These are phyloP conservation scores for Cutaneotrichosporon cavernicola DNA, from an alignment of 1,284 basidiomycete genomes.

Conservation along the genomic window DNA sequence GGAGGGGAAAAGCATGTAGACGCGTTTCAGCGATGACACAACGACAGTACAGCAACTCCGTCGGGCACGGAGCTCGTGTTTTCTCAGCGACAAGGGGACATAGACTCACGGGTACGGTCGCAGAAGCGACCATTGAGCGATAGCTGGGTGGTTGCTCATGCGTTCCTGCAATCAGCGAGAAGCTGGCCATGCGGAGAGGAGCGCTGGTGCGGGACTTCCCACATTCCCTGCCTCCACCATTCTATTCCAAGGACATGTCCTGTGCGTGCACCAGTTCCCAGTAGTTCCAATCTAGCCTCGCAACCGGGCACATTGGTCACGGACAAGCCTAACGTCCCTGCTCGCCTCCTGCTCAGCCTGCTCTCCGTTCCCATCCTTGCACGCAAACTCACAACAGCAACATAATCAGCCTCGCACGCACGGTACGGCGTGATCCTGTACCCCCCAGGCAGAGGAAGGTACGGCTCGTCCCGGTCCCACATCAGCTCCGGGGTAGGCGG, in stretches of 20 bases:
- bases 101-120: background rate
- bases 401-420: conserved; percentile 4
- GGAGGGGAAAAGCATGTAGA: no score
- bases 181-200: background rate
- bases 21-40: no score
- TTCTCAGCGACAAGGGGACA: background rate
- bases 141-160: background rate
- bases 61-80: no score
- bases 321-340: background rate
- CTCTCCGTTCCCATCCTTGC: background rate
- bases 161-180: background rate
- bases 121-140: background rate
- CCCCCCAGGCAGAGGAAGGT: background rate
- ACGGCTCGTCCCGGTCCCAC: conserved; percentile 8
- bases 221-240: no score
- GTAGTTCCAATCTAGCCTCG: no score
- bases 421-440: background rate
- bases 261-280: no score
- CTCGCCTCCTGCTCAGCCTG: no score
- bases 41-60: no score
- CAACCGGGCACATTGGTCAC: no score
- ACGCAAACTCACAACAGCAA: background rate
- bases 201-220: no score
- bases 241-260: no score
- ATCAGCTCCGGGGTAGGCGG: conserved; percentile 3